A percentile compares a stretch with the other conserved stretches of the same genome.
Evolutionary conservation across 805 yeast genomes (phyloP).

Genomic region (Teunomyces kruisii): DNA sequence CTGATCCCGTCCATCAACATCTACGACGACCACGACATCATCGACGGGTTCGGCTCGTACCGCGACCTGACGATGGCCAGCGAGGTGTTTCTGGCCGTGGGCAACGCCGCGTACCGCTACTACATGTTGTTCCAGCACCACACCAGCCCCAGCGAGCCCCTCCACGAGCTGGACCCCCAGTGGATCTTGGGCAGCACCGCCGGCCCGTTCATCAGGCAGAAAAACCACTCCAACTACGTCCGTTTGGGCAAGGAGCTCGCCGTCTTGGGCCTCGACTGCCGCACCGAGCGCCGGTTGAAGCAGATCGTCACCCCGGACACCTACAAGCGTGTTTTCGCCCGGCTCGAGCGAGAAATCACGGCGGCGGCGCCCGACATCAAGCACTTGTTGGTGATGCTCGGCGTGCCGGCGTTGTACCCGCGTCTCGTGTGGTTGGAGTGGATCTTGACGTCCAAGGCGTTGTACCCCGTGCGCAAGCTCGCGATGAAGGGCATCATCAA

Average conservation of each 20-base stretch:
- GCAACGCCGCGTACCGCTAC: constrained; percentile 77
- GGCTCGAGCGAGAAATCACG: constrained; percentile 53
- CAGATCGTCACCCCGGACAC: constrained; percentile 55
- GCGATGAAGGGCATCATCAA: constrained; percentile 61
- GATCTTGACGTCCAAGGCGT: constrained; percentile 55
- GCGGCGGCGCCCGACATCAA: constrained; percentile 56
- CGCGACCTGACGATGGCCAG: constrained; percentile 70
- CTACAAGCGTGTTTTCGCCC: constrained; percentile 59
- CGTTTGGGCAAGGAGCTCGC: constrained; percentile 74
- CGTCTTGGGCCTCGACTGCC: constrained; percentile 82
- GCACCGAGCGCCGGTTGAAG: constrained; percentile 78
- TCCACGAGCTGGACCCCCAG: constrained; percentile 37
- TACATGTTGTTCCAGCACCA: constrained; percentile 94
- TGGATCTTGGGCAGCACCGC: constrained; percentile 60
- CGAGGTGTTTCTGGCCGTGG: constrained; percentile 68
- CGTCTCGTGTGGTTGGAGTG: constrained; percentile 88
- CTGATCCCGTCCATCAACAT: constrained; percentile 84
- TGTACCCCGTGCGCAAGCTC: constrained; percentile 61
- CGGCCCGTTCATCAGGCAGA: constrained; percentile 74
- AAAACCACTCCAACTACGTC: constrained; percentile 66
- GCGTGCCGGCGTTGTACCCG: constrained; percentile 95
- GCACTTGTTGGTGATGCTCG: constrained; percentile 80
- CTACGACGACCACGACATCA: constrained; percentile 94
- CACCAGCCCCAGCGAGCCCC: constrained; percentile 46
- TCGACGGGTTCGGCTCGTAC: constrained; percentile 95